Base-by-base conservation (phyloP, 768 basidiomycete genomes). In the Cyathus striatus region DNA sequence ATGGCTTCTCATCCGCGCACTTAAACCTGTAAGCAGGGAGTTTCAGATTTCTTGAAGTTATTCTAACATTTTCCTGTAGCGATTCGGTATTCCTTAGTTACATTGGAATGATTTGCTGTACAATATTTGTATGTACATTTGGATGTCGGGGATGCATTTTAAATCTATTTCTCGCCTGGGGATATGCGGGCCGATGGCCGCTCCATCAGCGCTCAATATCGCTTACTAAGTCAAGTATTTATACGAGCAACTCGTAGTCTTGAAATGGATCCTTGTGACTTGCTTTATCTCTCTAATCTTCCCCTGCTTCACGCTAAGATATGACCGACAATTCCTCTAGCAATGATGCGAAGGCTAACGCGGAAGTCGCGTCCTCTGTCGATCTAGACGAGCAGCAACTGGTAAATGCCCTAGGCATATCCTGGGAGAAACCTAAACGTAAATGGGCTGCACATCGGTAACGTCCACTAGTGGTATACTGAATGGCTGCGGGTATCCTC, bases 401-500 rank as follows among this genome's bases (percentile, higher is more conserved):
- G 72, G 72, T 74, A 66, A 69, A 61, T 52, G 33, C 40, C 47
- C 47, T 52, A 50, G 55, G 54, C 60, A 54, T 54, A 53, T 45
- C 54, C 46, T 49, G 55, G 63, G 60, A 54, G 59, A 50, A 40
- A 40, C 23, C 54, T 56, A 61, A 56, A 51, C 58, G 54, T 49
- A 43, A 21, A 39, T 55, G 61, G 59, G 58, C 60, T 57, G 60
- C 63, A 55, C 68, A 78, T 69, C 66, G 83, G 85, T 89, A 89
- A 87, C 72, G 81, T 86, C 75, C 63, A 71, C 62, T 72, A 71
- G 77, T 78, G 72, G 73, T 69, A 63, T 76, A 76, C 81, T 82
- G 79, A 68, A 72, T 73, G 86, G 88, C 88, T 91, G 84, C 89
- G 89, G 89, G 89, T 90, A 90, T 86, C 85, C 76, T 69, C 66